Evolutionary conservation across 2,329 filamentous ascomycete species (phyloP).

Genomic region (Penicillium sp.): DNA sequence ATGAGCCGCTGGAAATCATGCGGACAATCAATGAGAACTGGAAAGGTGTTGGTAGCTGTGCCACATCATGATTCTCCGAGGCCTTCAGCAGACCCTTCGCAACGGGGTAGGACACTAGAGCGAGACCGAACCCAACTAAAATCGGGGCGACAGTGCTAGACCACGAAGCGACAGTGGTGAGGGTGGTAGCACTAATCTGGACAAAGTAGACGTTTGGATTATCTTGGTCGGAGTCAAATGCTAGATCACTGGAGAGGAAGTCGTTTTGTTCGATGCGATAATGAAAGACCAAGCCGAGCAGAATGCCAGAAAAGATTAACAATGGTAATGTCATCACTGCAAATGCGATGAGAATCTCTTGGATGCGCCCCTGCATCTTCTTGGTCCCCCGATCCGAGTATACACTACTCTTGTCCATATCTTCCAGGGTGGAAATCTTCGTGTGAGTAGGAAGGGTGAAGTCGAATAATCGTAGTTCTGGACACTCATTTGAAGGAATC

Average conservation of each 20-base stretch:
- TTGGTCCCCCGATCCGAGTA: not conserved
- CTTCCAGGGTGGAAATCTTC: not conserved
- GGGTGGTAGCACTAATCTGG: not conserved
- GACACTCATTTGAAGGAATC: not conserved
- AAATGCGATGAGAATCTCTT: not conserved
- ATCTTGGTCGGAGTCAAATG: not conserved
- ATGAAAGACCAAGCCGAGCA: conserved; percentile 1
- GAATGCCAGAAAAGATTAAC: not conserved
- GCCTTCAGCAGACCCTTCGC: not conserved
- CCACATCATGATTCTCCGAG: not conserved
- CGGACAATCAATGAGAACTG: conserved; percentile 1
- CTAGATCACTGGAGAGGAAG: not conserved
- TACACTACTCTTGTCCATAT: not conserved
- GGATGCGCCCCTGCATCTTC: not conserved
- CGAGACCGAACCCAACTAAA: not conserved
- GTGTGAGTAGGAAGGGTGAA: not conserved
- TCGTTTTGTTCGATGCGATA: conserved; percentile 1
- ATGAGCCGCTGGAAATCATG: not conserved
- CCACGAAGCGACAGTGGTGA: not conserved
- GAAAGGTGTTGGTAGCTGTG: not conserved
- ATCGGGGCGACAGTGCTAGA: not conserved
- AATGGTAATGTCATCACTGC: not conserved
- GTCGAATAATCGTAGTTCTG: not conserved
- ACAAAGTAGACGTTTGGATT: not conserved
- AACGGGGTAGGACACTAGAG: not conserved